Evolutionary conservation across 2,329 filamentous ascomycete species (phyloP).

Genomic region (Mollisia scopiformis): DNA sequence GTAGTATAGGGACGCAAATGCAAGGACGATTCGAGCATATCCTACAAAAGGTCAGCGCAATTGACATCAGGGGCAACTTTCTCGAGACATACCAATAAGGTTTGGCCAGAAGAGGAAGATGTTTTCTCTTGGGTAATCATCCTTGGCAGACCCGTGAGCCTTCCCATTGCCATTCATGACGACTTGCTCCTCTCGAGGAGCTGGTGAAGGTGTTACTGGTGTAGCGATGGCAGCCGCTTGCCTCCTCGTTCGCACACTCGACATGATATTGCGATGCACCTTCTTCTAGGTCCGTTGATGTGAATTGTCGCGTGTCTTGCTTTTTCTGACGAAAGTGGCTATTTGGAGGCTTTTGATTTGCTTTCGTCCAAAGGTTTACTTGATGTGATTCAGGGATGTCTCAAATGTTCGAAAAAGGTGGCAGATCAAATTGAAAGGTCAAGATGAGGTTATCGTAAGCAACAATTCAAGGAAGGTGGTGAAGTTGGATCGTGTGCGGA

Average conservation of each 20-base stretch:
- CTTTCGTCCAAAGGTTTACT: not conserved
- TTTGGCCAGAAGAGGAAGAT: constrained; percentile 84
- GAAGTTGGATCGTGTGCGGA: constrained; percentile 26
- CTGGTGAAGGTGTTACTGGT: constrained; percentile 33
- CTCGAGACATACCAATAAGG: constrained; percentile 66
- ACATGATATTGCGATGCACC: constrained; percentile 29
- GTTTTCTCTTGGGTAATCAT: constrained; percentile 61
- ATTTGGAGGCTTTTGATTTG: constrained; percentile 11
- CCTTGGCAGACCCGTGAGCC: constrained; percentile 39
- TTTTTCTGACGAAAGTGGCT: constrained; percentile 9
- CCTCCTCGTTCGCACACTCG: constrained; percentile 35
- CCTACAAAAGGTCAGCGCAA: constrained; percentile 50
- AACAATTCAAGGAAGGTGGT: constrained; percentile 25
- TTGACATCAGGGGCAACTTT: not conserved
- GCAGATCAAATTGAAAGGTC: not conserved
- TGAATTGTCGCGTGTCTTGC: constrained; percentile 21
- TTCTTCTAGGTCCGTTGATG: constrained; percentile 6
- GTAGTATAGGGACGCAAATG: constrained; percentile 93
- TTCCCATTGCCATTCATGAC: constrained; percentile 51
- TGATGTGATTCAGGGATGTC: not conserved
- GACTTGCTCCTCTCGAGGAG: constrained; percentile 23
- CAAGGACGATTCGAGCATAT: constrained; percentile 77
- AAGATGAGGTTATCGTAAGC: constrained; percentile 7
- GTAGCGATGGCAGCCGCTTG: constrained; percentile 35
- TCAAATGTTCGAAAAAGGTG: not conserved